phyloP scores from a whole-genome alignment of 164 flowering plant species.

The Vitis amurensis region DNA sequence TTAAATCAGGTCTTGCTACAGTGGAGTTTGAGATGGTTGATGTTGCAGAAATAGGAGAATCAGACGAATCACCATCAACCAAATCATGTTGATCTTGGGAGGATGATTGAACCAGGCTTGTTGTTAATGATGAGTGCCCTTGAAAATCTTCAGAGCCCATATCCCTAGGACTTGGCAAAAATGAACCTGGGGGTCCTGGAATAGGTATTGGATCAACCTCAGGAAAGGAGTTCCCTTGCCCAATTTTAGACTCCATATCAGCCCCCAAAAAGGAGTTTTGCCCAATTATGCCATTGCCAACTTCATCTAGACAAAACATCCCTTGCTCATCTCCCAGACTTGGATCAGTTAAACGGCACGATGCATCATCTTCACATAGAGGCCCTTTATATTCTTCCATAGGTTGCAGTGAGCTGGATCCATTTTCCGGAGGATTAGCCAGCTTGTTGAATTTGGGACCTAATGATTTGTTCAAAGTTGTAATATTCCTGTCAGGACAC shows the following conservation, averaged over 20 bases:
- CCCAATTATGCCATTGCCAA: conserved; percentile 15
- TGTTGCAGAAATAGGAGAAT: conserved; percentile 59
- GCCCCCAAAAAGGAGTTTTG: conserved; percentile 16
- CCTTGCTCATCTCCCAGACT: conserved; percentile 23
- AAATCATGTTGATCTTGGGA: conserved; percentile 45
- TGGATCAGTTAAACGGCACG: conserved; percentile 14
- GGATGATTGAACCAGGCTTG: conserved; percentile 38
- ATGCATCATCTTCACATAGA: conserved; percentile 20
- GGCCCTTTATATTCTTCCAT: conserved; percentile 24
- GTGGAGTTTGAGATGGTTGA: conserved; percentile 53
- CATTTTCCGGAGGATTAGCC: conserved; percentile 9
- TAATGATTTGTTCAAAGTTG: conserved; percentile 12
- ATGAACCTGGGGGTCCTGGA: conserved; percentile 81
- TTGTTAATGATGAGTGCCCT: conserved; percentile 61
- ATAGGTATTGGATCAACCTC: conserved; percentile 64
- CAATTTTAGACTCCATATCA: conserved; percentile 25
- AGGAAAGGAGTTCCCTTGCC: conserved; percentile 31
- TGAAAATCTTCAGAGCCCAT: conserved; percentile 56
- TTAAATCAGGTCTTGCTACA: conserved; percentile 26
- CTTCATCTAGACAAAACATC: conserved; percentile 28
- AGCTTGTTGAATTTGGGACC: conserved; percentile 18
- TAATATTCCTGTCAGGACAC: conserved; percentile 3
- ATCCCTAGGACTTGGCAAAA: conserved; percentile 64
- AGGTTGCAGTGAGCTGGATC: conserved; percentile 19
- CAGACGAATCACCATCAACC: conserved; percentile 47